Evolutionary conservation across 352 stramenopile genomes (phyloP).

Genomic region (Globisporangium ultimum): DNA sequence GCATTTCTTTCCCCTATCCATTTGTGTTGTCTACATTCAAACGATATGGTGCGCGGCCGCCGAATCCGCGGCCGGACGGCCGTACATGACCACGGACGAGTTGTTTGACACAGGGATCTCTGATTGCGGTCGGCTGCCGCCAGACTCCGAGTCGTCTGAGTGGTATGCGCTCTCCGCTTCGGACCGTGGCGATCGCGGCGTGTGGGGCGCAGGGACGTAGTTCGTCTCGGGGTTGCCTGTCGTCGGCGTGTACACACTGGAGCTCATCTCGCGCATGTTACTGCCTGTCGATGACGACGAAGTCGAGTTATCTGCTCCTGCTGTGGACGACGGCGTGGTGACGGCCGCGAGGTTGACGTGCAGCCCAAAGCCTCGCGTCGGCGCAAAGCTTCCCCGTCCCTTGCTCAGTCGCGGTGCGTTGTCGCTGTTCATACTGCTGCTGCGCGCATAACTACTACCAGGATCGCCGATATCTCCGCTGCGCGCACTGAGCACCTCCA

Average conservation of each 20-base stretch:
- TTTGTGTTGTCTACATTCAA: constrained; percentile 13
- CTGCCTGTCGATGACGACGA: too few relatives aligned
- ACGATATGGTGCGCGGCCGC: constrained; percentile 31
- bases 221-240: constrained; percentile 34
- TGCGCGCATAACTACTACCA: constrained; percentile 25
- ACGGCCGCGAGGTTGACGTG: constrained; percentile 49
- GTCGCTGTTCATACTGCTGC: constrained; percentile 10
- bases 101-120: constrained; percentile 31
- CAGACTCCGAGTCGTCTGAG: constrained; percentile 43
- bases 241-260: constrained; percentile 23
- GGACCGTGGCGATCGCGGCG: constrained; percentile 50
- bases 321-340: not conserved
- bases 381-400: constrained; percentile 19
- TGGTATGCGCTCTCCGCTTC: constrained; percentile 58
- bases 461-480: constrained; percentile 54
- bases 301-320: too few relatives aligned
- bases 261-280: not conserved
- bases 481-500: constrained; percentile 73
- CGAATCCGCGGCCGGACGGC: constrained; percentile 24
- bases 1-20: too few relatives aligned
- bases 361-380: constrained; percentile 50
- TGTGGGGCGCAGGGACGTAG: constrained; percentile 52
- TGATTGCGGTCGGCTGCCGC: constrained; percentile 32
- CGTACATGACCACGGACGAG: constrained; percentile 72
- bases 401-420: constrained; percentile 17